Evolutionary conservation across 2,329 filamentous ascomycete species (phyloP).

Genomic region (Didymella glomerata): DNA sequence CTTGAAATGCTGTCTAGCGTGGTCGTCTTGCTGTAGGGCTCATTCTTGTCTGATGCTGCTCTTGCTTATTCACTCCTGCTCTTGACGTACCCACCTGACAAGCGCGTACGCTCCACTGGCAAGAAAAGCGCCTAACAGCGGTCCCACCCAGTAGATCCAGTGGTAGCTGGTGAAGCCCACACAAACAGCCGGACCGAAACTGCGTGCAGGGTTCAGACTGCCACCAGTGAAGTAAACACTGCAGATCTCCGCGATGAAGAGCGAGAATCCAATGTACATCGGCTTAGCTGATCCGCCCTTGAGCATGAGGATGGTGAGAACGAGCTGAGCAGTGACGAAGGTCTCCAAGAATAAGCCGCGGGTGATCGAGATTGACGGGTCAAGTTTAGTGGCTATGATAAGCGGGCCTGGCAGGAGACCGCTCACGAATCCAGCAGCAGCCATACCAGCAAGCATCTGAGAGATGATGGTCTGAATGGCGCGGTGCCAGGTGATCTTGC

Average conservation of each 20-base stretch:
- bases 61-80: constrained; percentile 6
- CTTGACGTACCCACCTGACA: constrained; percentile 41
- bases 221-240: constrained; percentile 58
- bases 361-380: constrained; percentile 33
- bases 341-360: constrained; percentile 42
- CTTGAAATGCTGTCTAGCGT: constrained; percentile 3
- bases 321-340: constrained; percentile 47
- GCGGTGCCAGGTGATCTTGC: constrained; percentile 35
- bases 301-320: constrained; percentile 61
- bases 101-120: constrained; percentile 59
- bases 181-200: constrained; percentile 56
- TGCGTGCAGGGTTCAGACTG: constrained; percentile 58
- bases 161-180: constrained; percentile 51
- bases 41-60: neutral
- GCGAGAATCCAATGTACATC: constrained; percentile 72
- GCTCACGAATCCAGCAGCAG: constrained; percentile 41
- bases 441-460: constrained; percentile 43
- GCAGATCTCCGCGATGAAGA: constrained; percentile 68
- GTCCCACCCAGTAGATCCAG: constrained; percentile 57
- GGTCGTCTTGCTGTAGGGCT: neutral
- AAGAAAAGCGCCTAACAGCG: constrained; percentile 52
- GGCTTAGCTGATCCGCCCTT: constrained; percentile 70
- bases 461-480: constrained; percentile 37
- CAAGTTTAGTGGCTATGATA: constrained; percentile 35
- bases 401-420: constrained; percentile 43